Base-by-base conservation (phyloP, 1,139 yeast genomes). In the Waltiozyma sp. region DNA sequence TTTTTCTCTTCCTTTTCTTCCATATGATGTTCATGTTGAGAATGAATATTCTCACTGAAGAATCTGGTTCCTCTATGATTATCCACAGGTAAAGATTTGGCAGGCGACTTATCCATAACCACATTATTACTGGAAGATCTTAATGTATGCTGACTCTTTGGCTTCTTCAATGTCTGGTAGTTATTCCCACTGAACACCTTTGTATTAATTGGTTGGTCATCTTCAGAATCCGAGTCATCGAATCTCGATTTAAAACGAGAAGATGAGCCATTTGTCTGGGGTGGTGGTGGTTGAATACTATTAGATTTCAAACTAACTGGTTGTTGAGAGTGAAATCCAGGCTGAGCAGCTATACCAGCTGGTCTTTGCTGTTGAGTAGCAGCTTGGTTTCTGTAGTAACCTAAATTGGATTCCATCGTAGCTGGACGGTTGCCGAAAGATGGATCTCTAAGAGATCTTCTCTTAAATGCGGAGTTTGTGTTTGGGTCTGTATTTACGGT, bases 221-320 rank as follows among this genome's bases (percentile, higher is more conserved):
- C 61, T 40, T 76, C 81, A 8, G 82, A 75, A 55, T 76, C 80
- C 9, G 83, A 76, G 55, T 78, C 83, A 7, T 64, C 65, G 46
- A 76, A 70, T 50, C 84, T 65, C 1, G 85, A 77, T 43, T 54
- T 64, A 50, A 57, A 63, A 19, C 55, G 58, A 45, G 62, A 60
- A 45, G 62, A 60, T 19, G 40, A 46, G n/a, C 42, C 43, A 14
- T 40, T 40, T 10, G 39, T 16, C 13, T 38, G 37, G 2, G 19
- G 11, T 26, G 14, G 38, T 16, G 44, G 33, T 8, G 38, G 11
- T 19, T 45, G 40, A 10, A 26, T 26, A n/a, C 3, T n/a, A 15
- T 31, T 14, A 14, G 18, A n/a, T 31, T 18, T 31, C 5, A 18
- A 14, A 6, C 10, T 4, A 4, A 3, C 5, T n/a, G 34, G 34